phyloP scores from a whole-genome alignment of 1,284 basidiomycete genomes.

The Pterulicium gracile region DNA sequence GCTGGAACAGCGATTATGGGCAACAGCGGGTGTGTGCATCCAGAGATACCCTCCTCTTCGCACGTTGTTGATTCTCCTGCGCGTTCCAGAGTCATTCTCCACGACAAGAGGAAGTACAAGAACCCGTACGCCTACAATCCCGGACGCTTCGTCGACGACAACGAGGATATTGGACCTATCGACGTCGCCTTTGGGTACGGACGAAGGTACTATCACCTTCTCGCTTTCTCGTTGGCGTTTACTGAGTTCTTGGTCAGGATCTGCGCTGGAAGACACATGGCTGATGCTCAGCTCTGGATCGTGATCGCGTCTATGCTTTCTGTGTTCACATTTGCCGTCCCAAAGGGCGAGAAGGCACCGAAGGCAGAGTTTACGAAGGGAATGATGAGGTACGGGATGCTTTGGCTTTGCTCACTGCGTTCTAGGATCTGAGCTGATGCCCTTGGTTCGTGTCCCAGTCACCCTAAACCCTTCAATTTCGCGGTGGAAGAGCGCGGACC shows the following conservation, averaged over 20 bases:
- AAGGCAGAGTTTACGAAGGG: constrained; percentile 9
- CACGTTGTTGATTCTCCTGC: constrained; percentile 1
- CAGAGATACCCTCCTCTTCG: not conserved
- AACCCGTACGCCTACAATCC: constrained; percentile 33
- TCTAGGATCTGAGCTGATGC: not conserved
- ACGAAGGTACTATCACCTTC: constrained; percentile 1
- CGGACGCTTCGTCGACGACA: constrained; percentile 27
- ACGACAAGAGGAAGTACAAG: constrained; percentile 29
- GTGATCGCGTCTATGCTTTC: constrained; percentile 12
- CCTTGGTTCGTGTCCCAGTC: not conserved
- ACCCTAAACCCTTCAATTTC: not conserved
- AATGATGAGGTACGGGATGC: constrained; percentile 9
- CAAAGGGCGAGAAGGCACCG: constrained; percentile 4
- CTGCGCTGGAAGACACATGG: constrained; percentile 12
- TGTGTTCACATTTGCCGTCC: constrained; percentile 8
- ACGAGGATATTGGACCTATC: constrained; percentile 4
- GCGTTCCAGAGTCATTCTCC: constrained; percentile 32
- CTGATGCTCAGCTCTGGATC: constrained; percentile 13
- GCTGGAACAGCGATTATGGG: constrained; percentile 27
- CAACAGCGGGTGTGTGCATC: constrained; percentile 18
- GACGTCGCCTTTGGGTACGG: constrained; percentile 11
- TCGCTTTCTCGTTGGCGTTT: not conserved
- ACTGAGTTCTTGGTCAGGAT: constrained; percentile 6
- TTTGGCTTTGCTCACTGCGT: not conserved
- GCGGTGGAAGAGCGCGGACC: not conserved